Base-by-base conservation (phyloP, 106 monocot species). In the Hemerocallis citrina region DNA sequence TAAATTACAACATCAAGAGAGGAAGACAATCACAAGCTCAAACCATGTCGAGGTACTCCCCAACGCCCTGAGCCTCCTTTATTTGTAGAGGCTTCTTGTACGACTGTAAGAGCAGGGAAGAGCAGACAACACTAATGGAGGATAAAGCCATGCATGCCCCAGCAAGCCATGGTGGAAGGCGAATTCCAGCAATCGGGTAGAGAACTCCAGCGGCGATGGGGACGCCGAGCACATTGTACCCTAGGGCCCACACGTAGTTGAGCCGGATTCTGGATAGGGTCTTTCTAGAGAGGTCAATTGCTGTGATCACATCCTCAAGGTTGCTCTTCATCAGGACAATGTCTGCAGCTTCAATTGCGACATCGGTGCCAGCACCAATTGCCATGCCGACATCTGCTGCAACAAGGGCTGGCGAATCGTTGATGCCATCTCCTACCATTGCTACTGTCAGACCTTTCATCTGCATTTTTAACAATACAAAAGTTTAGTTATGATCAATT, bases 401-500 rank as follows among this genome's bases (percentile, higher is more conserved):
- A 1, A 66, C 79, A 0, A 90, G 78, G 3, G 81, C 89, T 4
- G 82, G 85, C 0, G 89, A 90, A 55, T 90, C 89, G 14, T 90
- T 90, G 46, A 90, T 76, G 30, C 89, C 89, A 21, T 90, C 89
- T 6, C 89, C 89, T 7, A 90, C 89, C 89, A 90, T 90, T 3
- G 85, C 89, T 35, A 90, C 79, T 15, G 56, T 72, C 60, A 75
- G 49, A 11, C 89, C 89, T 61, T 85, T 64, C 64, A 23, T 71
- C 85, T 90, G 67, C 52, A 79, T 12, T 38, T 30, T 6, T 6
- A 38, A 38, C 37, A 38, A 38, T 6, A 38, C 7, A 38, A 38
- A 38, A 38, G 37, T 6, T n/a, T 11, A 38, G 5, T 38, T 38
- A 6, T 38, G 37, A 38, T 38, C 37, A 38, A 38, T 38, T 38